Conservation (phyloP, 495 filamentous ascomycete genomes). For the Saxophila tyrrhenica region DNA sequence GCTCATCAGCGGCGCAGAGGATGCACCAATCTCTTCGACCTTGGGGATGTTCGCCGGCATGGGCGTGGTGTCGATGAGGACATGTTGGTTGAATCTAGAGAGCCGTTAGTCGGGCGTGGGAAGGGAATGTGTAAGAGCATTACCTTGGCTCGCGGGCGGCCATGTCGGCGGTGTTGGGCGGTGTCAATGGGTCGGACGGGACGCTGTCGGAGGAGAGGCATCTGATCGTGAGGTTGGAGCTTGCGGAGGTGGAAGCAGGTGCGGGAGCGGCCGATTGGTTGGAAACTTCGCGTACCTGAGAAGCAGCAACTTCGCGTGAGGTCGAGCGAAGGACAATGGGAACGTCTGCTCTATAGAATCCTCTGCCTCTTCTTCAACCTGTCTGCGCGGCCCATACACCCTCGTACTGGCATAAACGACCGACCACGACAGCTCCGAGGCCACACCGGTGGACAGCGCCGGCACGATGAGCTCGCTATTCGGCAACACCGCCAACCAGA, state of each 20-base stretch:
- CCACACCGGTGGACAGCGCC: not conserved
- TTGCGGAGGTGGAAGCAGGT: slow-evolving; percentile 11
- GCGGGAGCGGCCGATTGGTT: slow-evolving; percentile 11
- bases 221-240: slow-evolving; percentile 18
- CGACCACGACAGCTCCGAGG: not conserved
- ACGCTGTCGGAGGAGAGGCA: not conserved
- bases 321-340: not conserved
- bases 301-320: not conserved
- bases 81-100: slow-evolving; percentile 78
- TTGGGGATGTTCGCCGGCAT: slow-evolving; percentile 82
- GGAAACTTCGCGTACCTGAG: slow-evolving; percentile 18
- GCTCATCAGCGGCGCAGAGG: slow-evolving; percentile 78
- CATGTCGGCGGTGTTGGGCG: slow-evolving; percentile 23
- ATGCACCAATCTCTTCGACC: slow-evolving; percentile 82
- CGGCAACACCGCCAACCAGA: not conserved
- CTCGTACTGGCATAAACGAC: not conserved
- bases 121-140: too few species aligned
- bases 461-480: not conserved
- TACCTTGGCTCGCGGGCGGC: slow-evolving; percentile 33
- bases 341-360: not conserved
- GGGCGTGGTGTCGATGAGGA: slow-evolving; percentile 91
- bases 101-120: not conserved
- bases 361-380: not conserved
- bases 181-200: not conserved
- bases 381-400: not conserved